Base-by-base conservation (phyloP, 129 eudicot genomes). In the Flaveria sonorensis region DNA sequence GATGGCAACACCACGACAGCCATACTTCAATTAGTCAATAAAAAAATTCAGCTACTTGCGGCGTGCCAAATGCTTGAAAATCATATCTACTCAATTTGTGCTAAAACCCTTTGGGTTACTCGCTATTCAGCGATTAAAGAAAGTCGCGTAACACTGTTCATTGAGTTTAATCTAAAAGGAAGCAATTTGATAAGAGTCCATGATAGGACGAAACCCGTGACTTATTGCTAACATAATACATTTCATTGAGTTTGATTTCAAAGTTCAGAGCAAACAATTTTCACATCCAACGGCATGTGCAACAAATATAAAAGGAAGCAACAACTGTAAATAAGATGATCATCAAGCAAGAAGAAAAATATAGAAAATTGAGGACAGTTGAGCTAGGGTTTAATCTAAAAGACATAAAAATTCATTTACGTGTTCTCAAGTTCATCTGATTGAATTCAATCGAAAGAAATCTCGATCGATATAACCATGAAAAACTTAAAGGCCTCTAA, bases 351-450 rank as follows among this genome's bases (percentile, higher is more conserved):
- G 10, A n/a, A 52, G 65, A 59, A 9, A 59, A 23, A 59, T 19
- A 56, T 13, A 19, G 62, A 56, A 56, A 56, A 57, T 1, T 11
- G 67, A 60, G 20, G 10, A 4, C 21, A 51, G 21, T 15, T 16
- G 66, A 60, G 40, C 12, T 60, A 60, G 66, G 66, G 66, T 60
- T 60, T 60, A 60, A 60, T 3, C 39, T 60, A 11, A 59, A 10
- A 10, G 21, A 5, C 59, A 55, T 59, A 11, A 15, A 1, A 59
- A 21, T 21, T 21, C 65, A 4, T 21, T 3, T 59, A 13, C 15
- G 30, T 30, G 32, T 24, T 59, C 18, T 3, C 15, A 48, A 14
- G 3, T 4, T 48, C 53, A 52, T 52, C 59, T 0, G 30, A 57
- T 57, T 57, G 36, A 57, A 57, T 21, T 10, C 4, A 55, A 55